phyloP scores from a whole-genome alignment of 495 filamentous ascomycete species.

The Cercophora samala region DNA sequence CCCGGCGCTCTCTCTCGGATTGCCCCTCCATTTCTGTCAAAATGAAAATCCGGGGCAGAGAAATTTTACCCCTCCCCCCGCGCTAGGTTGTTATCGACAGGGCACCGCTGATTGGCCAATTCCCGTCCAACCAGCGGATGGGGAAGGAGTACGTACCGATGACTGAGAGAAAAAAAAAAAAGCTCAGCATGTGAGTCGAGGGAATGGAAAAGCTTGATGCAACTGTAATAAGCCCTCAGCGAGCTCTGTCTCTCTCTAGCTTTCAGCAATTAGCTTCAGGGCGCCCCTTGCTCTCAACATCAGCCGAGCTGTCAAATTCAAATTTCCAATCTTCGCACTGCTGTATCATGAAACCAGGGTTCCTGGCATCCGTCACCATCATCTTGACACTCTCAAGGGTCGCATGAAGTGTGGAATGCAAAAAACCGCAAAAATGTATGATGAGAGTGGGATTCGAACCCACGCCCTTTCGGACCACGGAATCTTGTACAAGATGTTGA shows the following conservation, averaged over 20 bases:
- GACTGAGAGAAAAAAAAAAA: not conserved
- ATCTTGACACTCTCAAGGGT: not conserved
- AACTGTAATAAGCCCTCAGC: not conserved
- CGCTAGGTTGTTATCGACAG: slow-evolving; percentile 1
- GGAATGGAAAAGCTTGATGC: not conserved
- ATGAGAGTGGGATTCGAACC: slow-evolving; percentile 42
- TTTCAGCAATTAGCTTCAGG: not conserved
- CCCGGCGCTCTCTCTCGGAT: not conserved
- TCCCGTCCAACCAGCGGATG: slow-evolving; percentile 9
- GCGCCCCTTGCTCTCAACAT: not conserved
- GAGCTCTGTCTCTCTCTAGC: not conserved
- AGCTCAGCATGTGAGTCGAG: not conserved
- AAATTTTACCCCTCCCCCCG: slow-evolving; percentile 38
- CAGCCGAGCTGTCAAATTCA: not conserved
- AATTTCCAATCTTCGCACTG: not conserved
- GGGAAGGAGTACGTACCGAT: slow-evolving; percentile 22
- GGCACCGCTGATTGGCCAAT: slow-evolving; percentile 19
- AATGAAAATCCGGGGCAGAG: slow-evolving; percentile 17
- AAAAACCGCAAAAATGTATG: slow-evolving; percentile 9
- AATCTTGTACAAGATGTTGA: slow-evolving; percentile 14
- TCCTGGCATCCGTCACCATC: not conserved
- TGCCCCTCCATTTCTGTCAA: slow-evolving; percentile 20
- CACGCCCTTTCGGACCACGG: slow-evolving; percentile 40
- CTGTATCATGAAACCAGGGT: too few relatives aligned
- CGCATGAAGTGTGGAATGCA: not conserved